Evolutionary conservation across 164 flowering plant genomes (phyloP).

Genomic region (Tinospora cordifolia): DNA sequence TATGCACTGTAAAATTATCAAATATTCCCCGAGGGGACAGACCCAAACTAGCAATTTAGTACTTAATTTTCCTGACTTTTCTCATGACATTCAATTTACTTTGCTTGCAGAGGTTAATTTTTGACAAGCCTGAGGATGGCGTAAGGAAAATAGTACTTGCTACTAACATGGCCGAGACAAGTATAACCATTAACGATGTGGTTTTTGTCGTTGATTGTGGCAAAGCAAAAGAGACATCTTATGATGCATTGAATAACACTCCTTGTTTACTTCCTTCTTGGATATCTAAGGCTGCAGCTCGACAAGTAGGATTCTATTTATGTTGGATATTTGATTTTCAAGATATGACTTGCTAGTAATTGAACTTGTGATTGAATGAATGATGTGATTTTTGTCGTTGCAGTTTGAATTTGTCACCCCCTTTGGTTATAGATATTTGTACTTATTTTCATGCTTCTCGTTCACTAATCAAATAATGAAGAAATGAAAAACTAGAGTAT

Average conservation of each 20-base stretch:
- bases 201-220: conserved; percentile 97
- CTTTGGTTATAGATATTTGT: neutral
- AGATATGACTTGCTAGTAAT: conserved; percentile 1
- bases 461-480: too few species aligned
- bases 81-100: neutral
- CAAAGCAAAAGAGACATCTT: conserved; percentile 96
- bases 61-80: neutral
- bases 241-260: conserved; percentile 95
- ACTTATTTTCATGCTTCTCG: neutral
- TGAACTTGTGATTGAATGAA: neutral
- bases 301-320: conserved; percentile 52
- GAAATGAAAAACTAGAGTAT: too few species aligned
- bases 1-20: neutral
- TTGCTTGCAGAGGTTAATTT: conserved; percentile 68
- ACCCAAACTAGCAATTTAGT: neutral
- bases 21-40: neutral
- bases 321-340: neutral
- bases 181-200: conserved; percentile 89
- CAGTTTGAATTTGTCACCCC: neutral
- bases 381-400: too few species aligned
- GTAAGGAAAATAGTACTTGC: conserved; percentile 89
- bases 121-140: conserved; percentile 75
- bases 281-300: conserved; percentile 95
- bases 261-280: conserved; percentile 96
- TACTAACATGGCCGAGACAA: conserved; percentile 97